Evolutionary conservation across 108 stramenopile species (phyloP), one percentile per base, ranked within the genome.

Genomic region (Cyclotella baltica): DNA sequence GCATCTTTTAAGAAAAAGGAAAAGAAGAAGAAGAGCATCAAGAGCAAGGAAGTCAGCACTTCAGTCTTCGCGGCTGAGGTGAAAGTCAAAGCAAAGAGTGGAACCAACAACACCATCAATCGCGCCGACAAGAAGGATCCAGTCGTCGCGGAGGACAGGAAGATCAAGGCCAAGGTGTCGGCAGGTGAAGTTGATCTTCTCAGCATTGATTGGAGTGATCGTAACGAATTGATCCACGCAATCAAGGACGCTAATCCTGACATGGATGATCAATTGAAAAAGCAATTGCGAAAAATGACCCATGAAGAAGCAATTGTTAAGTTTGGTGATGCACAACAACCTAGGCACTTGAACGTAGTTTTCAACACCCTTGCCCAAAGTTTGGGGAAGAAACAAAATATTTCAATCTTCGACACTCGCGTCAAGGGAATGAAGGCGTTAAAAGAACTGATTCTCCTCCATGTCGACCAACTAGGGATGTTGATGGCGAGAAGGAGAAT

Each of bases 1-100:
- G 40, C 40, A 43, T 43, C 40, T 43, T 43, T 43, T 43, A 43
- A 43, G 40, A 43, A 43, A 43, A 43, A 43, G 40, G 40, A 43
- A 43, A 43, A 43, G 40, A 43, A 43, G 40, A 43, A 43, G 40
- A 43, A 43, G 40, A 43, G 40, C 40, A 43, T 43, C 40, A 43
- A 43, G 40, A 43, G 40, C 40, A 43, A 43, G 10, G 40, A 43
- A 43, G 40, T 43, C 10, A 43, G 40, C 40, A 43, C 40, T 43
- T 43, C 40, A 43, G 40, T 11, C 40, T 43, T 43, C 40, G 40
- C 40, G 40, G 40, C 40, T 43, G 13, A 43, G 6, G 40, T 13
- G 10, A 43, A 43, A 43, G 40, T 43, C 40, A 43, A 43, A 43
- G 40, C 40, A 43, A 43, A 43, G 40, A 43, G 40, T 43, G 40